phyloP scores from a whole-genome alignment of 306 rosid genomes.

The Alnus glutinosa region DNA sequence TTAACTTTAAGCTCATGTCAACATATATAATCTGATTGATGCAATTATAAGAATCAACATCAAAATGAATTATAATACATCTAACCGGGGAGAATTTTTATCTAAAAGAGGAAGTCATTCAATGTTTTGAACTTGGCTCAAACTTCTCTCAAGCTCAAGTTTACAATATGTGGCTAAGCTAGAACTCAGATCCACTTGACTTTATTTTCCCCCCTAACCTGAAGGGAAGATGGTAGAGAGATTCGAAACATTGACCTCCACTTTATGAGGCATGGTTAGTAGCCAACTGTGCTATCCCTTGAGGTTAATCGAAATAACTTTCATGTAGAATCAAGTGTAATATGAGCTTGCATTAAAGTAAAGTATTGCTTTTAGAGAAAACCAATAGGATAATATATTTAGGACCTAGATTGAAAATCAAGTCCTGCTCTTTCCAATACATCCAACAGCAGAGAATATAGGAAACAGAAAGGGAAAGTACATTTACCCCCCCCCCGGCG shows the following conservation, averaged over 20 bases:
- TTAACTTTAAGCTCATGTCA: conserved; percentile 10
- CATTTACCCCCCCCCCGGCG: background rate
- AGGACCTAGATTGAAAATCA: background rate
- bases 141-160: background rate
- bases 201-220: background rate
- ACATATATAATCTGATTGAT: background rate
- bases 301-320: background rate
- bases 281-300: background rate
- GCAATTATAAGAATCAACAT: background rate
- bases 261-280: background rate
- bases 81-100: background rate
- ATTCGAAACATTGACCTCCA: background rate
- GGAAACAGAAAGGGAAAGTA: background rate
- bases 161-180: conserved; percentile 1
- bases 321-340: background rate
- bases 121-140: background rate
- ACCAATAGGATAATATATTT: background rate
- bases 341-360: background rate
- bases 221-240: background rate
- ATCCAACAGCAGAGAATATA: background rate
- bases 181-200: conserved; percentile 7
- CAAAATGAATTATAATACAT: background rate
- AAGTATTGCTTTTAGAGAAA: background rate
- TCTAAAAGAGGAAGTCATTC: background rate
- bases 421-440: background rate